Percentiles rank a stretch among this genome's conserved stretches.
phyloP scores from a whole-genome alignment of 192 early-diverging fungal species.

The Mycoemilia scoparia region DNA sequence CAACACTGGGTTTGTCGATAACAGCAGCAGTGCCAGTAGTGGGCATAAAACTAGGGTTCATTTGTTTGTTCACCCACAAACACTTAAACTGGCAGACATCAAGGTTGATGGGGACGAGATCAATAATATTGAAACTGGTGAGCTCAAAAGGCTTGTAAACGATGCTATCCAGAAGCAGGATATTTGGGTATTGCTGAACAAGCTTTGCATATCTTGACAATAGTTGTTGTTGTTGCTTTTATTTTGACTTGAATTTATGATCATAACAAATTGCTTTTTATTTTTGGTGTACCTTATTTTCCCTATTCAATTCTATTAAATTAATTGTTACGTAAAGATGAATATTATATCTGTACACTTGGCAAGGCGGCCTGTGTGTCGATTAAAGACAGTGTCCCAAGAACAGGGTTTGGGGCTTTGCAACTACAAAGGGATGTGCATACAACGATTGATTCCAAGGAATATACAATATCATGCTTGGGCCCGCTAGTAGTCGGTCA shows the following conservation, averaged over 20 bases:
- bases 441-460: not conserved
- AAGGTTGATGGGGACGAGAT: not conserved
- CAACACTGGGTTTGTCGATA: too few relatives aligned
- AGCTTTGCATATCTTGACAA: too few relatives aligned
- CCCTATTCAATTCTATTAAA: not conserved
- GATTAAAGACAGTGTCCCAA: not conserved
- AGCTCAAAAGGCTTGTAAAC: not conserved
- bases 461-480: not conserved
- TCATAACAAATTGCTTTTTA: not conserved
- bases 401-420: too few relatives aligned
- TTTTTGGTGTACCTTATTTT: not conserved
- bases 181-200: not conserved
- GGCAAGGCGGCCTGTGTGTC: not conserved
- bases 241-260: too few relatives aligned
- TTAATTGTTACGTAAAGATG: not conserved
- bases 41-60: not conserved
- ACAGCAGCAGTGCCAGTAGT: slow-evolving; percentile 1
- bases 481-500: too few relatives aligned
- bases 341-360: not conserved
- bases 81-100: not conserved
- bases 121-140: not conserved
- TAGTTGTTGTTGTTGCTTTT: too few relatives aligned
- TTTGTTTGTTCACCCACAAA: too few relatives aligned
- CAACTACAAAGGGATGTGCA: not conserved
- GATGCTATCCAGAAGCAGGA: not conserved